Percentiles rank a stretch among this genome's conserved stretches.
phyloP scores from a whole-genome alignment of 192 early-diverging fungal genomes.

The Umbelopsis sp. region DNA sequence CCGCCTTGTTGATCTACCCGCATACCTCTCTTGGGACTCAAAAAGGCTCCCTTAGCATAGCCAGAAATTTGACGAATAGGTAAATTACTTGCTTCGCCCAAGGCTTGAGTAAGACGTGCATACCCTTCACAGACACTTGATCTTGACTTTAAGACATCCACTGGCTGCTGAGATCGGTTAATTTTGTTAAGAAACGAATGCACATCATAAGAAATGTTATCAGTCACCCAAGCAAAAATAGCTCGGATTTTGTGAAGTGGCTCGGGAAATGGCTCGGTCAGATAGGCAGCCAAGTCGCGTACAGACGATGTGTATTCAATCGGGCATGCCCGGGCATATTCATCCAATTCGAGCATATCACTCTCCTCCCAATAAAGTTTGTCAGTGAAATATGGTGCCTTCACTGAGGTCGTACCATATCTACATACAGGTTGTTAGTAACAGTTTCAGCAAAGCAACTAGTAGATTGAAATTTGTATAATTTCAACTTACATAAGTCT shows the following conservation, averaged over 20 bases:
- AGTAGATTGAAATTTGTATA: neutral
- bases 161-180: constrained; percentile 22
- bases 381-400: neutral
- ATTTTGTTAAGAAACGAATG: constrained; percentile 38
- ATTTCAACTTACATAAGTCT: neutral
- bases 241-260: constrained; percentile 49
- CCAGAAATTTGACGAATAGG: constrained; percentile 50
- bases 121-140: constrained; percentile 61
- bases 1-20: constrained; percentile 32
- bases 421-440: neutral
- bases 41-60: constrained; percentile 40
- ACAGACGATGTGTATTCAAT: constrained; percentile 27
- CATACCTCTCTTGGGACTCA: constrained; percentile 18
- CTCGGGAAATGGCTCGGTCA: constrained; percentile 50
- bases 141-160: constrained; percentile 43
- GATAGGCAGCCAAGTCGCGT: constrained; percentile 34
- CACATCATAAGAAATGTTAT: constrained; percentile 57
- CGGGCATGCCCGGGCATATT: constrained; percentile 28
- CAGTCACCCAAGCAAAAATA: constrained; percentile 57
- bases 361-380: constrained; percentile 4
- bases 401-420: neutral
- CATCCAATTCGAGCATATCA: constrained; percentile 46
- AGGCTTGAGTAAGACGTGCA: constrained; percentile 53
- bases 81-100: constrained; percentile 49
- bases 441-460: neutral